Evolutionary conservation across 2,329 filamentous ascomycete species (phyloP).

Genomic region (Tolypocladium endophyticum): DNA sequence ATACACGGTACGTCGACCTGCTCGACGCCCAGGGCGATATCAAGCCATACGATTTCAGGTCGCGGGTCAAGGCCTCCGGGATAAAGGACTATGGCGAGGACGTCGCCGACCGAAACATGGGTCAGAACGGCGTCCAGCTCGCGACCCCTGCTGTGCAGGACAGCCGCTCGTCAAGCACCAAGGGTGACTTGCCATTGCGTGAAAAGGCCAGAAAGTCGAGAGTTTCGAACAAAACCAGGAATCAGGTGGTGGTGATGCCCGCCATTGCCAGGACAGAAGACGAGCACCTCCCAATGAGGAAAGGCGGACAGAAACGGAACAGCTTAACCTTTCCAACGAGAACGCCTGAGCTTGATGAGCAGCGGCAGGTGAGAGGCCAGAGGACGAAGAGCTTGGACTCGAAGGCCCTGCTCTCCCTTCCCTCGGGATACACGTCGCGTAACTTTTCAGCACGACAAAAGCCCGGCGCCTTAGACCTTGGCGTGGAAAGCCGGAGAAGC

Average conservation of each 20-base stretch:
- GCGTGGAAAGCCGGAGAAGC: not conserved
- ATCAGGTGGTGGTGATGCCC: not conserved
- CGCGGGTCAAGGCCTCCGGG: conserved; percentile 38
- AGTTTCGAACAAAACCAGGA: not conserved
- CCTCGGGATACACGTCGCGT: not conserved
- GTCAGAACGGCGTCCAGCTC: conserved; percentile 22
- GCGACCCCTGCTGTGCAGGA: conserved; percentile 19
- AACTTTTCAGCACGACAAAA: not conserved
- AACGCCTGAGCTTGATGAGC: not conserved
- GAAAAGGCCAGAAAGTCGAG: not conserved
- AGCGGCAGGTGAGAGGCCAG: not conserved
- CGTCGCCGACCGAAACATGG: conserved; percentile 51
- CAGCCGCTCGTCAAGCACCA: conserved; percentile 13
- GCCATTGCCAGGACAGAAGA: not conserved
- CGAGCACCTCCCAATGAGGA: not conserved
- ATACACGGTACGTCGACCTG: conserved; percentile 33
- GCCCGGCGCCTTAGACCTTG: not conserved
- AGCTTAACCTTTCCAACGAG: not conserved
- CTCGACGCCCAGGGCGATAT: conserved; percentile 47
- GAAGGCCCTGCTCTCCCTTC: not conserved
- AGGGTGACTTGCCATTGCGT: not conserved
- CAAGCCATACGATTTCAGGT: conserved; percentile 35
- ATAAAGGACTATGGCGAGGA: conserved; percentile 51
- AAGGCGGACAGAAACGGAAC: not conserved
- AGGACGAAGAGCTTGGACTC: not conserved